Evolutionary conservation across 495 filamentous ascomycete species (phyloP), one percentile per base, ranked within the genome.

Genomic region (Wilcoxina mikolae): DNA sequence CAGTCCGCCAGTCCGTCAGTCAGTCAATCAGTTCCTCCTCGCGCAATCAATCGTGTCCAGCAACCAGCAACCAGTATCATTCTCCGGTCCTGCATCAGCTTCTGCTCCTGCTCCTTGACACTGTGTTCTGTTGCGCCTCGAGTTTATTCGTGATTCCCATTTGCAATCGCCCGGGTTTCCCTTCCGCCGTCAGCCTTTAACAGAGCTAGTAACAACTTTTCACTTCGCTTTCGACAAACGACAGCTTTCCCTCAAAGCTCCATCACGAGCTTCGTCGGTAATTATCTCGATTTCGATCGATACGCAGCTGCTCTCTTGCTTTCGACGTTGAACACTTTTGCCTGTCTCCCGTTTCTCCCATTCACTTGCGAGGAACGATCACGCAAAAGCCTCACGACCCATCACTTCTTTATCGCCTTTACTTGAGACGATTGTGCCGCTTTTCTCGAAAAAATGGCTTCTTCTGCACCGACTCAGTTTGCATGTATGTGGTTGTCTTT

Each of bases 351-450:
- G 28, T 52, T 58, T 59, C 61, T 64, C 61, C 61, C 61, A 64
- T 64, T 64, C 57, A 64, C 54, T 64, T 64, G 61, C 27, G 61
- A 64, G 61, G 61, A 58, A 60, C 57, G 53, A 1, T 18, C 43
- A 46, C 17, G 43, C n/a, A 46, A 18, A 24, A 46, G 22, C 1
- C 15, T 17, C n/a, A 46, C 43, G n/a, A 46, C 43, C 23, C 46
- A 49, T 49, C 22, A 28, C 24, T 29, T 7, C 46, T 15, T 15
- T 15, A 15, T 23, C 46, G 15, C 22, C 24, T 29, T 18, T 11
- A 49, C 24, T 11, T 23, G 46, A 10, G 17, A 43, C 39, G 7
- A 43, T 18, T 43, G 20, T 20, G 10, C 17, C 17, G 10, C 39
- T 43, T 43, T 20, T 18, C 39, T 15, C 15, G 31, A 35, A 5